Evolutionary conservation across 306 rosid genomes (phyloP), one percentile per base, ranked within the genome.

Genomic region (Cicer bijugum): DNA sequence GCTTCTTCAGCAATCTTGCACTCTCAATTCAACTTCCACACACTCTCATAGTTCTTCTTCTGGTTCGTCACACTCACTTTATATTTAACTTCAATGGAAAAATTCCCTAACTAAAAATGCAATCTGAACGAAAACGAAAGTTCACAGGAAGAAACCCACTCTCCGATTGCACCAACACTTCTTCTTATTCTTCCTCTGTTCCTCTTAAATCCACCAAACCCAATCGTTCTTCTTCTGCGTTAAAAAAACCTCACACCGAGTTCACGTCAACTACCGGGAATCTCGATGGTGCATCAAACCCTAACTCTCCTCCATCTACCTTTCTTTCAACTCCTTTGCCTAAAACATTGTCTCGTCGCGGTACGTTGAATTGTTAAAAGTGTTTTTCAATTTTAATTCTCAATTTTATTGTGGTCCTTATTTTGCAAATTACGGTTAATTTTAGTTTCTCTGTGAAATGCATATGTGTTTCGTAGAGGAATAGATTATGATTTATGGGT

Each of bases 141-240:
- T 74, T 50, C n/a, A 51, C 62, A 16, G 79, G 71, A 42, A 83
- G 90, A 79, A 81, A 81, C 35, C 88, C 94, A 15, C 90, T 92
- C 75, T 78, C 92, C 9, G 92, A 92, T 46, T 58, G 88, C 80
- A 83, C 92, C 82, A 92, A 90, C 83, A 75, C 84, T 20, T 6
- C 76, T 3, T 80, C 81, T 2, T 53, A 51, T 38, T 37, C 85
- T 5, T 70, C 86, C 55, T 20, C 76, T 10, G 11, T 77, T 37
- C 3, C 80, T 6, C 12, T 12, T 53, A 88, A 85, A n/a, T 73
- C 84, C 12, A 71, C 15, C 16, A 84, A 81, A 44, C 76, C 80
- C 57, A 39, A 23, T 7, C 58, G 43, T 5, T 42, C 78, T 16
- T 59, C 78, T 4, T 12, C 48, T 15, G n/a, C 64, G 0, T 7